Base-by-base conservation (phyloP, 345 rosid genomes). In the Hevea brasiliensis region DNA sequence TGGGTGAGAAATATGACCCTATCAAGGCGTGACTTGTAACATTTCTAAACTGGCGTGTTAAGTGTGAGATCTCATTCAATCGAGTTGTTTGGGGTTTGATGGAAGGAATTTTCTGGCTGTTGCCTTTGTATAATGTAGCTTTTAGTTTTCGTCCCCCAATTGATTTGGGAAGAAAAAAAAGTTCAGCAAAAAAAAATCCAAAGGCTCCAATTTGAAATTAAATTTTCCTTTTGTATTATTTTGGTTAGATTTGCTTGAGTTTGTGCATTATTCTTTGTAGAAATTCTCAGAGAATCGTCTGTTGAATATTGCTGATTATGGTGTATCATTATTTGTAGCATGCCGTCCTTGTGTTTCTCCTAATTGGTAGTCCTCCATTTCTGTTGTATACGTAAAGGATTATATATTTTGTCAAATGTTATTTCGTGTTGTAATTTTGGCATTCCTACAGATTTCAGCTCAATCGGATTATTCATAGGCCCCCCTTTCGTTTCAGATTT, bases 1-100 rank as follows among this genome's bases (percentile, higher is more conserved):
- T 92, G 67, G 89, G 98, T 65, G 99, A 89, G 83, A 89, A 84
- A 71, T 92, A 88, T 7, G 93, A 86, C 51, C 74, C 89, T 44
- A 84, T 94, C 81, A 89, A 87, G 80, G 89, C 79, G 66, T 94
- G 86, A 84, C 27, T 29, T 20, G 35, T 50, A 40, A 55, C 32
- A 23, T 54, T 15, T 71, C 54, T 70, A 44, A 58, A 70, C 3
- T 47, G 77, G 54, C 32, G 72, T 11, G 45, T 26, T 11, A 17
- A 14, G 53, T 6, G 50, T 62, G 24, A 1, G 67, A 50, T 26
- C 55, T 2, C 1, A 41, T 11, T 42, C 3, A 1, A 45, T 7
- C 26, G 14, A 37, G n/a, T 50, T 50, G 68, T 48, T 71, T 50
- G 17, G 61, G 18, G 5, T 69, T 69, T 44, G 50, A 42, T 17